Evolutionary conservation across 169 alveolate genomes (phyloP).

Genomic region (Eimeria praecox): DNA sequence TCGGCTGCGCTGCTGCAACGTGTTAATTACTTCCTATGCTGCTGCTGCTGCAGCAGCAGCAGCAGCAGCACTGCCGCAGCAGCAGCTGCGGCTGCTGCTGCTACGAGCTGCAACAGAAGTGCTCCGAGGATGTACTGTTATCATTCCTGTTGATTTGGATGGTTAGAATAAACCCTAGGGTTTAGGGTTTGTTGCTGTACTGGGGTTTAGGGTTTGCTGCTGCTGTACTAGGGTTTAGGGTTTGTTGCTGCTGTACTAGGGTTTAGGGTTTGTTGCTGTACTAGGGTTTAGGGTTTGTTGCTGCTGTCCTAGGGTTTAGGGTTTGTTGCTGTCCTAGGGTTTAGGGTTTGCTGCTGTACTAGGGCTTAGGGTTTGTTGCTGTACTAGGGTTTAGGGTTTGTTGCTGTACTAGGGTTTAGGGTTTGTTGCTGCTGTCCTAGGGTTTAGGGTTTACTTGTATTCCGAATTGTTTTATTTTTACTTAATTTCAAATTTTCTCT

Average conservation of each 20-base stretch:
- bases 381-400: background rate
- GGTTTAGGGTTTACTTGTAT: background rate
- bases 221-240: background rate
- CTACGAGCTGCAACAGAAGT: slow-evolving; percentile 37
- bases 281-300: background rate
- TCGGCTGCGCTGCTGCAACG: slow-evolving; percentile 26
- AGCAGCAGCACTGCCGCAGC: slow-evolving; percentile 40
- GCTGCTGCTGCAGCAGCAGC: slow-evolving; percentile 10
- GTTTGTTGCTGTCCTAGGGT: background rate
- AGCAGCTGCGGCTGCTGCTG: slow-evolving; percentile 21
- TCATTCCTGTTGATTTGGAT: slow-evolving; percentile 37
- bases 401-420: background rate
- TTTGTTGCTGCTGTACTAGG: background rate
- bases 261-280: background rate
- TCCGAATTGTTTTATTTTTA: too few species aligned
- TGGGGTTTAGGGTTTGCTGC: background rate
- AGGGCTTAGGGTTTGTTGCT: background rate
- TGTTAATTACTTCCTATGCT: background rate
- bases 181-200: too few species aligned
- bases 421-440: background rate
- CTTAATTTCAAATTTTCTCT: too few species aligned
- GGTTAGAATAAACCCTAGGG: slow-evolving; percentile 8
- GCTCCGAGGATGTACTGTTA: slow-evolving; percentile 14
- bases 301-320: background rate
- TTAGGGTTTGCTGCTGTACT: too few species aligned